Evolutionary conservation across 306 rosid genomes (phyloP).

Genomic region (Medicago lupulina): DNA sequence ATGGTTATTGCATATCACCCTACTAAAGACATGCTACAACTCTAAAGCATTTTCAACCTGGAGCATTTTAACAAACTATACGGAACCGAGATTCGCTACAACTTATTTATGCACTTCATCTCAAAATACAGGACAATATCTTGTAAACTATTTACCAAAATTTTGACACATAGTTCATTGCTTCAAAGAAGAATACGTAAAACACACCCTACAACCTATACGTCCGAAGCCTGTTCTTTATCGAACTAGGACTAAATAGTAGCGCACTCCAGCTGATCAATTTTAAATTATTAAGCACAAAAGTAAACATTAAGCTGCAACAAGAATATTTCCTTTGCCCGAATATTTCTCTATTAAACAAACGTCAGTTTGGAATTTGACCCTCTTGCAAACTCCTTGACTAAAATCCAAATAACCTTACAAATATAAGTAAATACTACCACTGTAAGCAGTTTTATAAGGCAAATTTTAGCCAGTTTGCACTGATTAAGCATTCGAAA

Average conservation of each 20-base stretch:
- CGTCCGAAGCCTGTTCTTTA: background rate
- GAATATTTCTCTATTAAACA: background rate
- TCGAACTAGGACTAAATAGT: background rate
- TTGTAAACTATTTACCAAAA: background rate
- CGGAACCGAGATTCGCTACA: background rate
- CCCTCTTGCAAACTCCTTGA: background rate
- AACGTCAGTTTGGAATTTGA: background rate
- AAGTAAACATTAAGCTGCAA: slow-evolving; percentile 16
- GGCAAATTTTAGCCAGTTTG: background rate
- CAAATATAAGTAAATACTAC: background rate
- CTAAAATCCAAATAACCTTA: background rate
- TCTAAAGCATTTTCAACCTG: background rate
- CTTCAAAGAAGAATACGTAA: background rate
- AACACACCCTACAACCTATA: background rate
- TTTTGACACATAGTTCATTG: background rate
- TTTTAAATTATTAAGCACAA: background rate
- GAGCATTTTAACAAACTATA: background rate
- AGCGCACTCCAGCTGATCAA: background rate
- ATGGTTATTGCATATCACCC: background rate
- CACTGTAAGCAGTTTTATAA: background rate
- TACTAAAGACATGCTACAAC: background rate
- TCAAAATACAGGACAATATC: background rate
- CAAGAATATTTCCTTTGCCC: background rate
- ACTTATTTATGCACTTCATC: background rate
- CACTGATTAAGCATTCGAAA: background rate